Conservation (phyloP, 352 stramenopile species). For the Elongisporangium anandrum region DNA sequence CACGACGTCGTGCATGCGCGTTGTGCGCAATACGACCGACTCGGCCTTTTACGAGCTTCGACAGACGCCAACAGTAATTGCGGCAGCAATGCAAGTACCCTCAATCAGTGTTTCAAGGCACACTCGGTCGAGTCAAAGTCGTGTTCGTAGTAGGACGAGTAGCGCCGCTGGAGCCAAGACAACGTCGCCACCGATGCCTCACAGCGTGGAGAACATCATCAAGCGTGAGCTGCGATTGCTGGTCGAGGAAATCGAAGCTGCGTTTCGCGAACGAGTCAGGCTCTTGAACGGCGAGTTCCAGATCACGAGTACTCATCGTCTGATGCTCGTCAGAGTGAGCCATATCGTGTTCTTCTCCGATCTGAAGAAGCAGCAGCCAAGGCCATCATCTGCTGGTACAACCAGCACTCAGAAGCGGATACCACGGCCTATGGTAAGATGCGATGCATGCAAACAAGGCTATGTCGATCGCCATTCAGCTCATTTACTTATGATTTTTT, state of each 20-base stretch:
- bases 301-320: slow-evolving; percentile 42
- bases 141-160: not conserved
- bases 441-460: too few species aligned
- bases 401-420: not conserved
- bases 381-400: not conserved
- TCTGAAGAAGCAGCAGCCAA: slow-evolving; percentile 10
- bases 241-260: slow-evolving; percentile 38
- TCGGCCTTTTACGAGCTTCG: slow-evolving; percentile 27
- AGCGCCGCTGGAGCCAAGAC: not conserved
- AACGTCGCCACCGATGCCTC: not conserved
- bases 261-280: slow-evolving; percentile 33
- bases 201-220: slow-evolving; percentile 41
- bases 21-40: slow-evolving; percentile 19
- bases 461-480: not conserved
- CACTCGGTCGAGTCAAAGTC: not conserved
- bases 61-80: not conserved
- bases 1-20: slow-evolving; percentile 33
- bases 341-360: slow-evolving; percentile 57
- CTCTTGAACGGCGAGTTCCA: slow-evolving; percentile 54
- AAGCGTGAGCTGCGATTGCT: slow-evolving; percentile 38
- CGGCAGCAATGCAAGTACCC: not conserved
- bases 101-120: not conserved
- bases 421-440: not conserved
- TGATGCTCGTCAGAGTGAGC: slow-evolving; percentile 53
- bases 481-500: not conserved